phyloP scores from a whole-genome alignment of 2,329 filamentous ascomycete species.

The Sporothrix brasiliensis region DNA sequence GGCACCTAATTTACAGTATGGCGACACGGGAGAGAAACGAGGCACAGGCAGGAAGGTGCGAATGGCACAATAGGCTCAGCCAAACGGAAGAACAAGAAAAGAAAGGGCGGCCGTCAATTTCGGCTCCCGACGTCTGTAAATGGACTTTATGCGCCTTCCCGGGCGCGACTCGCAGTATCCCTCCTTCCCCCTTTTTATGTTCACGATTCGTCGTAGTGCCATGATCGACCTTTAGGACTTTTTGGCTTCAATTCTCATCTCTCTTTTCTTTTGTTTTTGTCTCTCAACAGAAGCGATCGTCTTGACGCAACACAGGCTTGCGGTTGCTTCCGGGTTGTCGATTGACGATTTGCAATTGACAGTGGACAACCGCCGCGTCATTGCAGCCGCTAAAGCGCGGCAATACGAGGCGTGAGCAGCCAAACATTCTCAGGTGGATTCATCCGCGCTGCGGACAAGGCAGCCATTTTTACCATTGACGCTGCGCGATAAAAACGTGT shows the following conservation, averaged over 20 bases:
- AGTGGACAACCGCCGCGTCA: constrained; percentile 18
- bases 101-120: constrained; percentile 17
- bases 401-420: constrained; percentile 19
- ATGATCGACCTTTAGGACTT: neutral
- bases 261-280: neutral
- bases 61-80: neutral
- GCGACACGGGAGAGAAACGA: constrained; percentile 11
- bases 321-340: neutral
- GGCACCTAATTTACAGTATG: neutral
- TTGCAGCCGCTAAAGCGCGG: constrained; percentile 10
- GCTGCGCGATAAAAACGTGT: constrained; percentile 19
- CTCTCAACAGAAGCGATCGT: neutral
- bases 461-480: constrained; percentile 20
- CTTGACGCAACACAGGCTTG: neutral
- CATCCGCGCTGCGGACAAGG: constrained; percentile 22
- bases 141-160: constrained; percentile 21
- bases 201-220: neutral
- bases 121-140: constrained; percentile 19
- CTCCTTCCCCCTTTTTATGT: neutral
- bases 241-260: neutral
- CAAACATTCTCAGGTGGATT: neutral
- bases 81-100: neutral
- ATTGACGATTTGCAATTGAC: neutral
- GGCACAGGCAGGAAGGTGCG: constrained; percentile 18
- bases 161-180: constrained; percentile 3